Evolutionary conservation across 1,284 basidiomycete genomes (phyloP), one percentile per base, ranked within the genome.

Genomic region (Anthracocystis panici-leucophaei): DNA sequence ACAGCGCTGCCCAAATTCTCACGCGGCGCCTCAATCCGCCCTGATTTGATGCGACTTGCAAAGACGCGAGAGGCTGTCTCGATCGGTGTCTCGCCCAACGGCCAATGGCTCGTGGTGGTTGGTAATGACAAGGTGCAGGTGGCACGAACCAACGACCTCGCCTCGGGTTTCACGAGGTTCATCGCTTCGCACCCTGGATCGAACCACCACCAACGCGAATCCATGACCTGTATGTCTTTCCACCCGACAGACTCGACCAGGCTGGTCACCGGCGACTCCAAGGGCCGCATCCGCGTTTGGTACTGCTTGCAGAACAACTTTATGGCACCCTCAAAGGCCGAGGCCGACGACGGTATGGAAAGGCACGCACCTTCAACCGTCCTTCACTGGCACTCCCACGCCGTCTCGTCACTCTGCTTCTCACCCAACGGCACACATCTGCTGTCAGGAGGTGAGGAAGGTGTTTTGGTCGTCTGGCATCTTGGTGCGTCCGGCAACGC

Each of bases 331-430:
- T 33, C 68, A 85, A 40, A 71, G 20, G 65, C 64, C 11, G 67
- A 68, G 16, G 57, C 44, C 27, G 75, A 64, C 33, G 55, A 64
- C 5, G 65, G 72, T 12, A 57, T 73, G 61, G 74, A 69, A 45
- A 65, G 63, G 46, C 59, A 79, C 42, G 71, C 92, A 2, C 91
- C 93, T 69, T 96, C 94, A 0, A 92, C 93, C 1, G 90, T 91
- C 5, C 87, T 97, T 52, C 96, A 98, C 86, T 99, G 97, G 97
- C 97, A 99, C 84, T 92, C 96, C 0, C 95, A 99, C 84, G 90
- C 94, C 6, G 93, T 99, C n/a, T 91, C 92, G 2, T 92, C 93
- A 2, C 86, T 99, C 27, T 88, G 91, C 0, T 99, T 97, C 85
- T 93, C 94, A 0, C 87, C 91, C 2, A 95, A 95, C 75, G 97